Evolutionary conservation across 139 green algal genomes (phyloP), one percentile per base, ranked within the genome.

Genomic region (Tetradesmus obliquus): DNA sequence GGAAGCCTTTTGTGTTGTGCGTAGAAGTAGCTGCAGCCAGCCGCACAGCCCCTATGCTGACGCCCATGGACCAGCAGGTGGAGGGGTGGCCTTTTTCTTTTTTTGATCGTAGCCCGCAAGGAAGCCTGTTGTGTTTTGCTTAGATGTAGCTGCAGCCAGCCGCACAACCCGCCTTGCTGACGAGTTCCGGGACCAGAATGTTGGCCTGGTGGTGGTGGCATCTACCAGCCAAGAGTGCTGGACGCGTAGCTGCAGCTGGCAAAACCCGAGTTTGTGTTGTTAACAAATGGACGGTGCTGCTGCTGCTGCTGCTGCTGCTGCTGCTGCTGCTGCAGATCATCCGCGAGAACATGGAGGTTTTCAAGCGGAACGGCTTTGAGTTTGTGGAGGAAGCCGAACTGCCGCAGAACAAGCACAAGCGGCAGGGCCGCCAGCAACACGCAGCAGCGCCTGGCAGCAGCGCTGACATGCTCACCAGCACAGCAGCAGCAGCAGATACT

Each of bases 341-440:
- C 87, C 94, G 95, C 58, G 95, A 98, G 32, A 93, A 98, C 92
- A 8, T 97, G 19, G 88, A 95, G 2, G 89, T 97, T 22, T 99
- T 99, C 89, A 88, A 92, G 2, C 60, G 84, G 7, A 99, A 99
- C 83, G 98, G 98, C 17, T 99, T 99, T 93, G 96, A 98, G 19
- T 98, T 99, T 89, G 88, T 94, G 7, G 96, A 99, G 45, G 57
- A 82, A 76, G 15, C n/a, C 79, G 20, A 86, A 74, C 72, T 80
- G 82, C 83, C 93, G 84, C 55, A 85, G 87, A 53, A 7, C 51
- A 20, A 76, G 81, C 66, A 90, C 79, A 24, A 79, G 87, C 72
- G 2, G 57, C 79, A 9, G 79, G 57, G 10, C 58, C 79, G 0
- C 24, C 88, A 87, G 32, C 79, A n/a, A 80, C 89, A 24, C 12